These are phyloP conservation scores for Aspergillus sp. DNA, from an alignment of 2,329 filamentous ascomycete genomes.

Conservation along the genomic window DNA sequence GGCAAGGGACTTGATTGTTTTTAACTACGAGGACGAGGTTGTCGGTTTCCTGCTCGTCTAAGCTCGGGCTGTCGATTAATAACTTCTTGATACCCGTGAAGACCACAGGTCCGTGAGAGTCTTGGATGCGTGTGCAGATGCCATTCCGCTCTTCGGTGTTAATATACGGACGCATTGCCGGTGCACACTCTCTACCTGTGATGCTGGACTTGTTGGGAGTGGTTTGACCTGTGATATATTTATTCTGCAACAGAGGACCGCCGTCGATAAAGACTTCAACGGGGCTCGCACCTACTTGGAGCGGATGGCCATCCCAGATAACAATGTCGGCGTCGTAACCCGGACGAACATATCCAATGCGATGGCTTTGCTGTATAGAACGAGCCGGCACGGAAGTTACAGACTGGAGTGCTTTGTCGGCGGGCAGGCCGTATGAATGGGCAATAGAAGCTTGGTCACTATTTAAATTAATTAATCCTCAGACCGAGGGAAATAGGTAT, in stretches of 20 bases:
- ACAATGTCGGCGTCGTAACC: conserved; percentile 63
- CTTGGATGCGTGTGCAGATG: neutral
- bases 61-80: neutral
- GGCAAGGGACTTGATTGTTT: neutral
- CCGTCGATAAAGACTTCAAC: conserved; percentile 66
- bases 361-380: conserved; percentile 56
- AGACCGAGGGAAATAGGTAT: neutral
- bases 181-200: neutral
- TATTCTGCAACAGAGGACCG: neutral
- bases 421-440: conserved; percentile 24
- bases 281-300: conserved; percentile 60
- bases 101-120: neutral
- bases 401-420: conserved; percentile 58
- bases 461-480: neutral
- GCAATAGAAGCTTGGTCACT: neutral
- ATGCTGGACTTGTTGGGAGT: neutral
- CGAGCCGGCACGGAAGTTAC: conserved; percentile 62
- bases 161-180: neutral
- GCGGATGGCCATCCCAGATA: conserved; percentile 63
- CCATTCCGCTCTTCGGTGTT: neutral
- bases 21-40: neutral
- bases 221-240: neutral
- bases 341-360: conserved; percentile 61
- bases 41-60: neutral
- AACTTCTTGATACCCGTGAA: neutral